phyloP scores from a whole-genome alignment of 805 yeast genomes.

The Brettanomyces custersianus region DNA sequence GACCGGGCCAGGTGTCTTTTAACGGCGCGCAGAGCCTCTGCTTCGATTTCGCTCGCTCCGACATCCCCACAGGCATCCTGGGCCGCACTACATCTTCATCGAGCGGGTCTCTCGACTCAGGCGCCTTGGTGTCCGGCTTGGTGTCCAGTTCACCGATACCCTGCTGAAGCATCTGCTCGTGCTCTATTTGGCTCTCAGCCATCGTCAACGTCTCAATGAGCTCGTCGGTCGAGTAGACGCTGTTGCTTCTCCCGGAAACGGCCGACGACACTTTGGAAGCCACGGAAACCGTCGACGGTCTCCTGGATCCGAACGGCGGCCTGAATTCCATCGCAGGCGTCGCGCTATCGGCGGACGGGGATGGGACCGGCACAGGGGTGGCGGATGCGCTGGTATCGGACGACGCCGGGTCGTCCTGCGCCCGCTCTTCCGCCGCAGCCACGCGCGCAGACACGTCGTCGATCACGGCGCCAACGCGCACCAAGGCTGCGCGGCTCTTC shows the following conservation, averaged over 20 bases:
- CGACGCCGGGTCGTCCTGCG: background rate
- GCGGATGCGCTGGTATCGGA: background rate
- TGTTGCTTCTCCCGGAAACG: background rate
- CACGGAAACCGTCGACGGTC: slow-evolving; percentile 6
- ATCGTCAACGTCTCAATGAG: slow-evolving; percentile 6
- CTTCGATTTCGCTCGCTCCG: slow-evolving; percentile 45
- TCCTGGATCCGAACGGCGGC: background rate
- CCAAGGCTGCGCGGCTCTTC: slow-evolving; percentile 31
- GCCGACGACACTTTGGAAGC: slow-evolving; percentile 2
- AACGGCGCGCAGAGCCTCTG: slow-evolving; percentile 41
- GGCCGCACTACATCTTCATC: slow-evolving; percentile 38
- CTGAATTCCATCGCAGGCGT: background rate
- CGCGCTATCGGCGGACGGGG: background rate
- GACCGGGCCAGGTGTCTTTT: slow-evolving; percentile 49
- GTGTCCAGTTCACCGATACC: no score
- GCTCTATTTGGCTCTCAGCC: slow-evolving; percentile 5
- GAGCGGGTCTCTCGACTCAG: slow-evolving; percentile 4
- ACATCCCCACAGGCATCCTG: slow-evolving; percentile 52
- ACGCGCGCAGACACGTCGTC: slow-evolving; percentile 16
- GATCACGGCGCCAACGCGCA: slow-evolving; percentile 28
- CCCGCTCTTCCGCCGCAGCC: slow-evolving; percentile 7
- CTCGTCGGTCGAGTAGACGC: slow-evolving; percentile 10
- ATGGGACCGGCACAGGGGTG: background rate
- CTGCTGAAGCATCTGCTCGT: background rate
- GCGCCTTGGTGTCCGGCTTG: background rate